Evolutionary conservation across 768 basidiomycete genomes (phyloP).

Genomic region (Boletus rubropictus): DNA sequence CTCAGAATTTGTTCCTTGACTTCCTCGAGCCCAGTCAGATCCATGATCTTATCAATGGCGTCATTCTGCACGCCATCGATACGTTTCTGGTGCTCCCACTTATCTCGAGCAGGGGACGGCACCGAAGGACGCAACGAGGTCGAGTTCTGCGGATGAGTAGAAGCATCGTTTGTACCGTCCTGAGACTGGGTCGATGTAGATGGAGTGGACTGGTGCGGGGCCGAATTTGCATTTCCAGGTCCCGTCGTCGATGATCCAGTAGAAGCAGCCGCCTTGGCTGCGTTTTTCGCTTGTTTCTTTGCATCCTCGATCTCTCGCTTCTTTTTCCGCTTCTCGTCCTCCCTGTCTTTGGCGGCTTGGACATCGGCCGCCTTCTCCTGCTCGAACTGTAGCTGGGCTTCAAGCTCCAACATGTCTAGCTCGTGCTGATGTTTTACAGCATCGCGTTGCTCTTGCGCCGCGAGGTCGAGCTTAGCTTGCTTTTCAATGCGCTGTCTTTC

Average conservation of each 20-base stretch:
- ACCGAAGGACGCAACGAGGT: conserved; percentile 2
- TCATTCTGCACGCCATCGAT: conserved; percentile 47
- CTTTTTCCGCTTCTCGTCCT: conserved; percentile 7
- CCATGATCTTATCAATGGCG: conserved; percentile 61
- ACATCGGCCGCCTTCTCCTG: conserved; percentile 5
- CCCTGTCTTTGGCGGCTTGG: conserved; percentile 11
- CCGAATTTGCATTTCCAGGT: background rate
- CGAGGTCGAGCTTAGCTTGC: conserved; percentile 37
- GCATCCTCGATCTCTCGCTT: conserved; percentile 9
- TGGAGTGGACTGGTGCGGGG: background rate
- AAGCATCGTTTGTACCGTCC: background rate
- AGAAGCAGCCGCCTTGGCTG: background rate
- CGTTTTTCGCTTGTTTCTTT: conserved; percentile 3
- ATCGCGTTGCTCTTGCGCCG: conserved; percentile 40
- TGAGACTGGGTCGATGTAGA: conserved; percentile 2
- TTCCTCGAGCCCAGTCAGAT: conserved; percentile 57
- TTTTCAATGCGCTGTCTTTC: conserved; percentile 36
- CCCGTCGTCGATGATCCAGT: background rate
- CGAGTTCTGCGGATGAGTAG: conserved; percentile 2
- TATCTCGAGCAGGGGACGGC: conserved; percentile 11
- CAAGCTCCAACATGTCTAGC: conserved; percentile 7
- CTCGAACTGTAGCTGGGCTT: conserved; percentile 10
- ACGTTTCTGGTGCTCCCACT: conserved; percentile 34
- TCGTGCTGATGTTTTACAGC: conserved; percentile 40
- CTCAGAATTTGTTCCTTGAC: conserved; percentile 54